Percentiles rank a stretch among this genome's conserved stretches.
These are phyloP conservation scores for Boletus insuetus DNA, from an alignment of 768 basidiomycete genomes.

Conservation along the genomic window DNA sequence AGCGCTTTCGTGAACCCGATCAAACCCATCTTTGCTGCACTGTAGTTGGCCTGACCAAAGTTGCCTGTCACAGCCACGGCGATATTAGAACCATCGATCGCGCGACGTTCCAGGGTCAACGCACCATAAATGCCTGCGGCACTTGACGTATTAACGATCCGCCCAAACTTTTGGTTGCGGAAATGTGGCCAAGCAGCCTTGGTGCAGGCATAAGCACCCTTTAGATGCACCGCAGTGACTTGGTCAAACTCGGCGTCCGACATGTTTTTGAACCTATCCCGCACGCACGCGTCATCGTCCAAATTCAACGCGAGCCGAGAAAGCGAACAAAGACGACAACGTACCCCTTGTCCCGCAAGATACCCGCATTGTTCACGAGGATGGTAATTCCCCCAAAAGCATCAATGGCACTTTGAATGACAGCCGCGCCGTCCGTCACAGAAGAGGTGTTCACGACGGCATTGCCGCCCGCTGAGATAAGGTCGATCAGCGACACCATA, in stretches of 20 bases:
- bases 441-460: constrained; percentile 86
- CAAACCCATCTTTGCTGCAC: constrained; percentile 96
- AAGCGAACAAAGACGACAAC: constrained; percentile 10
- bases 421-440: constrained; percentile 80
- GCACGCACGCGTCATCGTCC: no score
- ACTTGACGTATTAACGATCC: constrained; percentile 91
- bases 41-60: constrained; percentile 97
- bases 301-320: not conserved
- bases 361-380: constrained; percentile 95
- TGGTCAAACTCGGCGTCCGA: constrained; percentile 92
- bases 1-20: constrained; percentile 91
- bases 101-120: constrained; percentile 15
- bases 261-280: constrained; percentile 87
- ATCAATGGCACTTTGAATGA: constrained; percentile 83
- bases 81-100: not conserved
- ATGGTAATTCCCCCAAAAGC: constrained; percentile 82
- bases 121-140: constrained; percentile 91
- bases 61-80: constrained; percentile 53
- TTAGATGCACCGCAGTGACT: constrained; percentile 85
- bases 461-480: constrained; percentile 71
- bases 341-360: constrained; percentile 77
- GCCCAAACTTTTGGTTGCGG: constrained; percentile 91
- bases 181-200: constrained; percentile 97
- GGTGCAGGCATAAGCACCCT: constrained; percentile 88
- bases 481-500: not conserved